phyloP scores from a whole-genome alignment of 768 basidiomycete species.

The Gloeophyllum trabeum region DNA sequence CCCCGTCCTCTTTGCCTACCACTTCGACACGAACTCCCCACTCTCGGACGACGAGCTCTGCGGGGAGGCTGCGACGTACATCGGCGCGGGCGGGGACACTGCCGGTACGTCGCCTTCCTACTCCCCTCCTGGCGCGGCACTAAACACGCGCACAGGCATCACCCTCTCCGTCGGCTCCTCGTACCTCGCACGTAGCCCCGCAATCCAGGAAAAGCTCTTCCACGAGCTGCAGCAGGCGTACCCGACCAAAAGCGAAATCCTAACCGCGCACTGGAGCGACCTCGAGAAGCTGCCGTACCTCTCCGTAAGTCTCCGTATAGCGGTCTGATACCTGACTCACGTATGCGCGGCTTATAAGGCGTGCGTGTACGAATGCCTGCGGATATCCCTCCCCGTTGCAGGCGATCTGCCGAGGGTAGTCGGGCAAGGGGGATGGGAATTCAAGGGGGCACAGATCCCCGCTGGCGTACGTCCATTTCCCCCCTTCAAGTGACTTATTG shows the following conservation, averaged over 20 bases:
- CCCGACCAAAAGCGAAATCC: slow-evolving; percentile 22
- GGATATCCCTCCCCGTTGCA: slow-evolving; percentile 27
- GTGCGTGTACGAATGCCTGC: slow-evolving; percentile 31
- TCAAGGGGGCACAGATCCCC: slow-evolving; percentile 25
- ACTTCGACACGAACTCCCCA: not conserved
- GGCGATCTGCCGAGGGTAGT: slow-evolving; percentile 28
- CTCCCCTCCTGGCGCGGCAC: no score
- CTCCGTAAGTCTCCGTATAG: not conserved
- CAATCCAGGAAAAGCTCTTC: slow-evolving; percentile 17
- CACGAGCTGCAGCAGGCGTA: slow-evolving; percentile 25
- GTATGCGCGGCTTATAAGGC: not conserved
- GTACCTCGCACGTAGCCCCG: slow-evolving; percentile 21
- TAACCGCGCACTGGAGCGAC: slow-evolving; percentile 18
- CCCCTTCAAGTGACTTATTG: not conserved
- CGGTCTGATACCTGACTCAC: not conserved
- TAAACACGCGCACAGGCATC: no score
- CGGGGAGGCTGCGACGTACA: slow-evolving; percentile 15
- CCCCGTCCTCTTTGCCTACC: not conserved
- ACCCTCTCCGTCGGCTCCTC: slow-evolving; percentile 24
- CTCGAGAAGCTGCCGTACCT: slow-evolving; percentile 34
- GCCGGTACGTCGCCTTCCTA: no score
- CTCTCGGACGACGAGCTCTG: slow-evolving; percentile 4
- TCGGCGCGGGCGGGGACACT: slow-evolving; percentile 34
- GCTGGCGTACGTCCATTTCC: slow-evolving; percentile 20
- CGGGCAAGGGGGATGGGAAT: slow-evolving; percentile 18